These are phyloP conservation scores for Agaricus blazei DNA, from an alignment of 768 basidiomycete species.

Conservation along the genomic window DNA sequence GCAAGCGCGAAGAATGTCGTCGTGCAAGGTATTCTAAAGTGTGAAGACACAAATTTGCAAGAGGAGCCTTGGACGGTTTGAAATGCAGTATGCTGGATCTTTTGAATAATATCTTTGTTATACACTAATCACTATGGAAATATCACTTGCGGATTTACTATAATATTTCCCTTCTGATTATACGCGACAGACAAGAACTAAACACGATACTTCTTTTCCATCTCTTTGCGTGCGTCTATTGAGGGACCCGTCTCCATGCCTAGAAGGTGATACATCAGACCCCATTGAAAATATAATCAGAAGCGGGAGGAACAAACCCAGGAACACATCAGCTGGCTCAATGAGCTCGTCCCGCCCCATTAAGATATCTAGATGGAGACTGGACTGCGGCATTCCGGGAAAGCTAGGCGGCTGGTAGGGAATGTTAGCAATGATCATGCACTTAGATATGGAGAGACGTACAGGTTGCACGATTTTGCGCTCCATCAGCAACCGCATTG, in stretches of 20 bases:
- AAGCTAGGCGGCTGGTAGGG: slow-evolving; percentile 56
- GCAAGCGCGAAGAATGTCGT: slow-evolving; percentile 60
- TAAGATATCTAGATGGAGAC: slow-evolving; percentile 87
- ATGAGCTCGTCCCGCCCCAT: slow-evolving; percentile 89
- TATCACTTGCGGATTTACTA: slow-evolving; percentile 12
- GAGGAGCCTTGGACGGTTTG: slow-evolving; percentile 17
- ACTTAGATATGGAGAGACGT: slow-evolving; percentile 21
- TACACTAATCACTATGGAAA: neutral
- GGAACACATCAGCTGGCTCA: slow-evolving; percentile 75
- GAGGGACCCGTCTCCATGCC: slow-evolving; percentile 48
- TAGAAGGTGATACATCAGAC: slow-evolving; percentile 20
- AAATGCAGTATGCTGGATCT: neutral
- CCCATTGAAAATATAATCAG: neutral
- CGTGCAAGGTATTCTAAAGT: slow-evolving; percentile 34
- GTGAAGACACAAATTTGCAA: slow-evolving; percentile 26
- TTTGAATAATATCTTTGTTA: slow-evolving; percentile 3
- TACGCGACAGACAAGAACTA: slow-evolving; percentile 19
- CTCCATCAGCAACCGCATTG: slow-evolving; percentile 91
- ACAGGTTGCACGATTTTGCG: slow-evolving; percentile 79
- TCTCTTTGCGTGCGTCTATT: slow-evolving; percentile 57
- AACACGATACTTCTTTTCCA: slow-evolving; percentile 57
- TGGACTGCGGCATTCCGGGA: slow-evolving; percentile 59
- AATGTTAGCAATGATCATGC: neutral
- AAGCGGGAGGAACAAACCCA: slow-evolving; percentile 39
- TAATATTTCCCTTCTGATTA: slow-evolving; percentile 3